Conservation (phyloP, 1,284 basidiomycete genomes). For the Tilletia setariae region DNA sequence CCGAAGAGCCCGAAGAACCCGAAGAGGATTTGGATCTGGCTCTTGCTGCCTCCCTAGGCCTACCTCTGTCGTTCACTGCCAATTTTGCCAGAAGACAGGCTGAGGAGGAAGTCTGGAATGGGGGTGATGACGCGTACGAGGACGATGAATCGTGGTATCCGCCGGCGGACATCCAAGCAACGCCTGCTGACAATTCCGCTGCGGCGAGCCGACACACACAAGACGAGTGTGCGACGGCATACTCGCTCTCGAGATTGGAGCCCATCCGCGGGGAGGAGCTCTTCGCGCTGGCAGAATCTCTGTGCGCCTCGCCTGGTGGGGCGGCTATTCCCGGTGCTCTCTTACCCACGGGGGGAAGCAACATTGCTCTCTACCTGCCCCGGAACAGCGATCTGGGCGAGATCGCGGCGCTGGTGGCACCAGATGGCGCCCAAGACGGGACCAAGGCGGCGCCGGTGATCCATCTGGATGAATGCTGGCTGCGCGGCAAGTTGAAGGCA, state of each 20-base stretch:
- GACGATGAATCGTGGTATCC: neutral
- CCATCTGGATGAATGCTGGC: conserved; percentile 85
- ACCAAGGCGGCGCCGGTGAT: conserved; percentile 51
- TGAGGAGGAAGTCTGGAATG: neutral
- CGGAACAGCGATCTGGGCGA: conserved; percentile 75
- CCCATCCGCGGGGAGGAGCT: conserved; percentile 79
- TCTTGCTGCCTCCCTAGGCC: neutral
- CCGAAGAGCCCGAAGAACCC: neutral
- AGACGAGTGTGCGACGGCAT: conserved; percentile 59
- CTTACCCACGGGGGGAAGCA: neutral
- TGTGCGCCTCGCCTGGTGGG: neutral
- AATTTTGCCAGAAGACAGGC: neutral
- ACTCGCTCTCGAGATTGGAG: conserved; percentile 60
- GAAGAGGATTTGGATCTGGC: neutral
- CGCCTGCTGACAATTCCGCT: neutral
- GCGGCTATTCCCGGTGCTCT: conserved; percentile 20
- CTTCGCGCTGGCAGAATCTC: conserved; percentile 57
- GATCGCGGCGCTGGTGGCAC: conserved; percentile 62
- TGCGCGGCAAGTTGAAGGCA: conserved; percentile 74
- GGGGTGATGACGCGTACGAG: neutral
- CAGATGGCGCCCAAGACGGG: neutral
- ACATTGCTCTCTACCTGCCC: conserved; percentile 77
- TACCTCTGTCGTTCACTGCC: neutral
- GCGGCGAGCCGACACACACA: conserved; percentile 16
- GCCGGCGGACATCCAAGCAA: neutral